Base-by-base conservation (phyloP, 768 basidiomycete species). In the Phaeotremella fagi region DNA sequence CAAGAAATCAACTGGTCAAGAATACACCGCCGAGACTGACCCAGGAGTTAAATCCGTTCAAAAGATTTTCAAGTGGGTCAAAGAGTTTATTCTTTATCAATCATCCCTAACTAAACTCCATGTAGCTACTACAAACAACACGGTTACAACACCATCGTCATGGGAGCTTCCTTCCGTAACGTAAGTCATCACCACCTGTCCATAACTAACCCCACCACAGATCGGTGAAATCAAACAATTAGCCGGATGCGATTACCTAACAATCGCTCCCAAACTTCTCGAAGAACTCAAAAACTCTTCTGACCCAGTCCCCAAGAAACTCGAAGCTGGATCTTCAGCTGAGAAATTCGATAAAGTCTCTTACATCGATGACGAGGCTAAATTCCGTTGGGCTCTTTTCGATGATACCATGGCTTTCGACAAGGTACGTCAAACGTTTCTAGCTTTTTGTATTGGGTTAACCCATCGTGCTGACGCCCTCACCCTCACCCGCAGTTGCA, bases 101-200 rank as follows among this genome's bases (percentile, higher is more conserved):
- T 15, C 16, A 41, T n/a, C n/a, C 55, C 12, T 26, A 41, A 37
- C 16, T 24, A 35, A 4, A 20, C 24, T 9, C 20, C 31, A 4
- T 7, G 6, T 54, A 73, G 70, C 71, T 75, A 76, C 75, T 99
- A 99, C 84, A 98, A 97, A 82, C 91, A 95, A 75, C 83, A 98
- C 78, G 82, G 82, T 55, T 98, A 99, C 83, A 89, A 91, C 71
- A 99, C 95, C 66, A 97, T 99, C 77, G 94, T 98, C 76, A 97
- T 98, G 95, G 95, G 94, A 73, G 95, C 95, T 55, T 94, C 90
- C 27, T 97, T 99, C 91, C 88, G 95, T 74, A 98, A 97, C 80
- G 85, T 91, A 64, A 53, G 86, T 79, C 22, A n/a, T 2, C 16
- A 33, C n/a, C 35, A 18, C 18, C 37, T 38, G 51, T 14, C 22